Percentiles rank a stretch among this genome's conserved stretches.
These are phyloP conservation scores for Letharia lupina DNA, from an alignment of 495 filamentous ascomycete genomes.

Conservation along the genomic window DNA sequence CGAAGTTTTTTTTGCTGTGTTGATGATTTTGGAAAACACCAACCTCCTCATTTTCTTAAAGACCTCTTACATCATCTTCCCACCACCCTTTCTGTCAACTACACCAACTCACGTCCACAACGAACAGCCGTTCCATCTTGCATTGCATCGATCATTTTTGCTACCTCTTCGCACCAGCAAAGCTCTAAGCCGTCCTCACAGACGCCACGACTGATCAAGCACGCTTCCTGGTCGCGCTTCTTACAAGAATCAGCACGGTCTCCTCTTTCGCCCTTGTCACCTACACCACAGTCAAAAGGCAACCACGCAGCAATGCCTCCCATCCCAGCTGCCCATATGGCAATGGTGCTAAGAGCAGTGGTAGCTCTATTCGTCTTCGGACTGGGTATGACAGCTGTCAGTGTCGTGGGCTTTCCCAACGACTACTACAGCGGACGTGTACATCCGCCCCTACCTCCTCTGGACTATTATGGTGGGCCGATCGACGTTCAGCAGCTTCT, in stretches of 20 bases:
- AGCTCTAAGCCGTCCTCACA: too few species aligned
- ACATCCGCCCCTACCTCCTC: not conserved
- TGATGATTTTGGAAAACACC: not conserved
- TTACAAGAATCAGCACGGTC: not conserved
- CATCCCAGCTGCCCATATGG: not conserved
- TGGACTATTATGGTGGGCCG: not conserved
- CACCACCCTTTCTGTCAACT: not conserved
- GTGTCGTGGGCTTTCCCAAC: not conserved
- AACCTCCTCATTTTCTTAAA: slow-evolving; percentile 2
- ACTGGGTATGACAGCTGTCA: not conserved
- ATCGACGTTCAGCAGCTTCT: not conserved
- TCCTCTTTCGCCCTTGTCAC: too few species aligned
- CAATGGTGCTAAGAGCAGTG: not conserved
- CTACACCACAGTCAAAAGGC: not conserved
- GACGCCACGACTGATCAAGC: too few species aligned
- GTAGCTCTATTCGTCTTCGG: not conserved
- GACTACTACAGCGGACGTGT: not conserved
- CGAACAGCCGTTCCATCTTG: not conserved
- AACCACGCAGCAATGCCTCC: not conserved
- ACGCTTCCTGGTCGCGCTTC: too few species aligned
- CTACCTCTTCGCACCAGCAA: not conserved
- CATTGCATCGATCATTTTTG: not conserved
- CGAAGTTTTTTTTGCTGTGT: not conserved
- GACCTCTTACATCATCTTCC: not conserved
- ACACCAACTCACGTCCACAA: not conserved